Conservation (phyloP, 2,329 filamentous ascomycete genomes). For the Claviceps capensis region DNA sequence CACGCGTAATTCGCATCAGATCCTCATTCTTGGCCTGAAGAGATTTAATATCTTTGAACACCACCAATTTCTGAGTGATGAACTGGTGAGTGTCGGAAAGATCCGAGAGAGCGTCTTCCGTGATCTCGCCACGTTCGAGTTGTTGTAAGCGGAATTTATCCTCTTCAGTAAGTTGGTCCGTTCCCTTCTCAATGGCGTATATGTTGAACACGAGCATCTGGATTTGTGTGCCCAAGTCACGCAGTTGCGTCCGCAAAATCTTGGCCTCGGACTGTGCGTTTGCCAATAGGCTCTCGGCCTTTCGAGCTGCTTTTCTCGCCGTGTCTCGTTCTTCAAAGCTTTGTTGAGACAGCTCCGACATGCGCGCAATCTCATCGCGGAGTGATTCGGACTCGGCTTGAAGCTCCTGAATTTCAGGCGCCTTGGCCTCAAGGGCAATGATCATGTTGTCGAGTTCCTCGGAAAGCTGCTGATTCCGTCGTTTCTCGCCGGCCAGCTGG, state of each 20-base stretch:
- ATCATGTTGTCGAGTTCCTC: conserved; percentile 77
- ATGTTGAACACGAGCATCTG: conserved; percentile 83
- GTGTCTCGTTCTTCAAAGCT: conserved; percentile 68
- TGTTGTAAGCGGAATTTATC: conserved; percentile 66
- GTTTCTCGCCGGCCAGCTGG: conserved; percentile 59
- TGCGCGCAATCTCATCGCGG: conserved; percentile 66
- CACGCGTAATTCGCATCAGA: conserved; percentile 66
- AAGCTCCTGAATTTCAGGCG: conserved; percentile 78
- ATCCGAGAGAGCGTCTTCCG: conserved; percentile 56
- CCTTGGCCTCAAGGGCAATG: conserved; percentile 68
- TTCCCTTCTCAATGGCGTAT: conserved; percentile 67
- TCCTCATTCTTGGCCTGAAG: conserved; percentile 82
- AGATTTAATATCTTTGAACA: conserved; percentile 75
- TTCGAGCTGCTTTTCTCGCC: conserved; percentile 65
- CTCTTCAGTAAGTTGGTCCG: conserved; percentile 54
- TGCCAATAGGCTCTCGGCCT: conserved; percentile 59
- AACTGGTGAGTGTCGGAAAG: conserved; percentile 76
- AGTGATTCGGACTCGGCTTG: conserved; percentile 69
- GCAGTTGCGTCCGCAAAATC: conserved; percentile 72
- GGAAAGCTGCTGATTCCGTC: conserved; percentile 59
- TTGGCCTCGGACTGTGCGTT: conserved; percentile 54
- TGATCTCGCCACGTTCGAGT: conserved; percentile 61
- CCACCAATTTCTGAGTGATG: conserved; percentile 78
- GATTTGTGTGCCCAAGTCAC: conserved; percentile 79
- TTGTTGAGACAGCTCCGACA: conserved; percentile 73